Evolutionary conservation across 352 stramenopile genomes (phyloP).

Genomic region (Globisporangium recalcitrans): DNA sequence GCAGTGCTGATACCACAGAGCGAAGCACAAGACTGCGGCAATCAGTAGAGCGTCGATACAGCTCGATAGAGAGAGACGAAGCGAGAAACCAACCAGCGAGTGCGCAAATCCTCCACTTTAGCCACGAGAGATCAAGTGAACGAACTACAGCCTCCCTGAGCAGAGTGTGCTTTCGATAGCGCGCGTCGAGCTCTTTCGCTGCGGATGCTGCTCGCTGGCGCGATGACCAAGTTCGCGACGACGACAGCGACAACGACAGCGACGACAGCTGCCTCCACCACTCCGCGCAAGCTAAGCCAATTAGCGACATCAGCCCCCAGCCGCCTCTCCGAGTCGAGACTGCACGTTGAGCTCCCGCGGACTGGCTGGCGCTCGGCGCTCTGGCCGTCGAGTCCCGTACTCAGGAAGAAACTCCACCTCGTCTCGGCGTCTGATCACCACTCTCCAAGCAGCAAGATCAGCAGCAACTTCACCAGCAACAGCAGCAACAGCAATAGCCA

Average conservation of each 20-base stretch:
- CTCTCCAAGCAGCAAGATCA: slow-evolving; percentile 8
- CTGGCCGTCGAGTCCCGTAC: slow-evolving; percentile 26
- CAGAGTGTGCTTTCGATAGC: background rate
- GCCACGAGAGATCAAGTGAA: background rate
- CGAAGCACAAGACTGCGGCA: background rate
- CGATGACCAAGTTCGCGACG: slow-evolving; percentile 7
- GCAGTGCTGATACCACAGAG: background rate
- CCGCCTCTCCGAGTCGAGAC: slow-evolving; percentile 13
- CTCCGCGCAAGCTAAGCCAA: slow-evolving; percentile 8
- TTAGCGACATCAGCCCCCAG: slow-evolving; percentile 9
- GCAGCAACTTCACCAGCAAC: slow-evolving; percentile 21
- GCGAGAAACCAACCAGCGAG: background rate
- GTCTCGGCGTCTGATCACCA: slow-evolving; percentile 10
- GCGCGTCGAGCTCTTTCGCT: background rate
- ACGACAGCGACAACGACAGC: background rate
- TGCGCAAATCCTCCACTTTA: too few relatives aligned
- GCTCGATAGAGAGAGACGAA: background rate
- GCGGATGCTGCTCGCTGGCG: slow-evolving; percentile 1
- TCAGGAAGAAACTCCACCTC: slow-evolving; percentile 31
- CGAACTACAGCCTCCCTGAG: background rate
- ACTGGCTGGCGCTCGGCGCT: slow-evolving; percentile 32
- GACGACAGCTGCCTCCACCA: background rate
- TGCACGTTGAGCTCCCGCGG: slow-evolving; percentile 17
- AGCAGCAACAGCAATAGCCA: slow-evolving; percentile 23
- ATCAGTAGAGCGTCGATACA: background rate